phyloP scores from a whole-genome alignment of 805 yeast genomes.

The Yamadazyma paraphyllophila region DNA sequence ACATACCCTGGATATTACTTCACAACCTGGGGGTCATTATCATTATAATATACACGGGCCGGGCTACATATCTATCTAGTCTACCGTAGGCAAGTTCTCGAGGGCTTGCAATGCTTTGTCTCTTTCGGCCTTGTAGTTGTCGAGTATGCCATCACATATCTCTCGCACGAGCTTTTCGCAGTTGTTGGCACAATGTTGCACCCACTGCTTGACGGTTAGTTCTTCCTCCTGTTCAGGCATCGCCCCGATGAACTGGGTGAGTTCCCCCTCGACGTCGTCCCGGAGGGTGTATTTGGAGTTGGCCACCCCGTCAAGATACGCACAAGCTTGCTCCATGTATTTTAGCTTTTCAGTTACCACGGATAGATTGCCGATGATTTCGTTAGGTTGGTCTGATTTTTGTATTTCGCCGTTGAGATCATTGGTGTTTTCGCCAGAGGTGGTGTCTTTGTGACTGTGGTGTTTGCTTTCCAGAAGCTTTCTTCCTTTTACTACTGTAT shows the following conservation, averaged over 20 bases:
- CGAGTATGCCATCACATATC: conserved; percentile 47
- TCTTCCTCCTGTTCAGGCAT: conserved; percentile 69
- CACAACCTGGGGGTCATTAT: neutral
- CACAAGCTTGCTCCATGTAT: conserved; percentile 35
- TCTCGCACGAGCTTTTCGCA: conserved; percentile 49
- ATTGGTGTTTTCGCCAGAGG: too few species aligned
- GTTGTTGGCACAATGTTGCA: conserved; percentile 51
- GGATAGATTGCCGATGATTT: neutral
- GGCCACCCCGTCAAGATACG: conserved; percentile 31
- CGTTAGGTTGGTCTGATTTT: neutral
- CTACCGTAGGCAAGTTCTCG: conserved; percentile 14
- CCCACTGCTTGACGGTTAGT: conserved; percentile 74
- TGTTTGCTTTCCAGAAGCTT: too few species aligned
- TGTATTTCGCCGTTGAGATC: neutral
- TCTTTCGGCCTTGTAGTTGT: conserved; percentile 47
- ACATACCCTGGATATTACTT: neutral
- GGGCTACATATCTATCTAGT: too few species aligned
- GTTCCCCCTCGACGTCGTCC: conserved; percentile 64
- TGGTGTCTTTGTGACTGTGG: too few species aligned
- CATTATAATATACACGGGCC: neutral
- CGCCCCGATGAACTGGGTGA: conserved; percentile 60
- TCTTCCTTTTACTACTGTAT: too few species aligned
- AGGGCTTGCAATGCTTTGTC: conserved; percentile 43
- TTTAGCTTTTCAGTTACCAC: conserved; percentile 13
- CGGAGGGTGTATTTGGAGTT: conserved; percentile 42